Base-by-base conservation (phyloP, 352 stramenopile genomes). In the Phytophthora ohioensis region DNA sequence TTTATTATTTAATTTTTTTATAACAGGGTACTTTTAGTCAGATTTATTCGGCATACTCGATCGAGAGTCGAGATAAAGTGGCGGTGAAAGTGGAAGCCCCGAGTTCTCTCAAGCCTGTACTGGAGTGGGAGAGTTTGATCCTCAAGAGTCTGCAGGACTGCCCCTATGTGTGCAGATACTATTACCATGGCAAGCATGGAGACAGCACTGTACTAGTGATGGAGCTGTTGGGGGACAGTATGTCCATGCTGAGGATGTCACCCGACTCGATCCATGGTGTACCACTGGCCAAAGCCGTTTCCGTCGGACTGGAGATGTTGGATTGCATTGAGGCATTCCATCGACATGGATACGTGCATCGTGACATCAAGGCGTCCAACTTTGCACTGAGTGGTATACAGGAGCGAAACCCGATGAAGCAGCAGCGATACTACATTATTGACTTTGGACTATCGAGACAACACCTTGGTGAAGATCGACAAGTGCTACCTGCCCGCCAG, bases 331-430 rank as follows among this genome's bases (percentile, higher is more conserved):
- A 96, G 57, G 85, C 88, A 1, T 95, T 96, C 52, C 91, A 97
- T 71, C 75, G 72, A 30, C 87, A 93, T 57, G 91, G 90, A 9
- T 97, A 93, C 62, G 87, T 97, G 17, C 91, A 97, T 60, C 87
- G 89, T 8, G 91, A 97, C 69, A 92, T 97, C 64, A 97, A 97
- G 69, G 88, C 91, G 13, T 95, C 88, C 17, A 97, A 97, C 59
- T 96, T 97, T 70, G 90, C 88, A 11, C 71, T 95, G 9, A 88
- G 77, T 32, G 73, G 80, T 41, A 42, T 73, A 46, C 32, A 54
- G 11, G 74, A 81, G 5, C 67, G 76, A 27, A 90, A 85, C 52
- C 65, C 79, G 15, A 57, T 57, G 43, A 91, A 89, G 68, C 71
- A 75, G 43, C 78, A 75, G 12, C 71, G 73, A 5, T 96, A 96